A percentile compares a stretch with the other conserved stretches of the same genome.
These are phyloP conservation scores for Cucurbitaria berberidis DNA, from an alignment of 2,329 filamentous ascomycete species.

Conservation along the genomic window DNA sequence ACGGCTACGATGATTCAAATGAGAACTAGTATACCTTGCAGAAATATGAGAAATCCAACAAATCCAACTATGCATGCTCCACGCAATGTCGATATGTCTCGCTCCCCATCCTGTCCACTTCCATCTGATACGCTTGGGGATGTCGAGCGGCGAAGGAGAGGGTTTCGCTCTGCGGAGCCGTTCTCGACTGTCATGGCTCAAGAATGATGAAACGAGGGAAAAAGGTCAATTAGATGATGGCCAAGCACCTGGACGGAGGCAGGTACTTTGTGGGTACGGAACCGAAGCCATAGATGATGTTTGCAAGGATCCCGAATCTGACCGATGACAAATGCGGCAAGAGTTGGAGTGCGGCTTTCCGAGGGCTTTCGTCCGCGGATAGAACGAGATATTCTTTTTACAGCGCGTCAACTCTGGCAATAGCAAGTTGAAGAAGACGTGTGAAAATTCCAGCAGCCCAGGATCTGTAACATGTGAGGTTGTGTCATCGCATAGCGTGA, in stretches of 20 bases:
- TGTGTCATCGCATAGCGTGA: background rate
- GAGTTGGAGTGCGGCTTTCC: slow-evolving; percentile 7
- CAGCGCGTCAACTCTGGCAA: background rate
- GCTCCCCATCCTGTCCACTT: slow-evolving; percentile 25
- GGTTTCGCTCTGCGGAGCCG: slow-evolving; percentile 30
- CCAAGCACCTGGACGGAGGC: background rate
- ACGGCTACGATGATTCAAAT: background rate
- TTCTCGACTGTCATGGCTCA: slow-evolving; percentile 20
- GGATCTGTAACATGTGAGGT: background rate
- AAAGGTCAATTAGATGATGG: background rate
- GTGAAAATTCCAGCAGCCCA: background rate
- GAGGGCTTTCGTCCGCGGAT: slow-evolving; percentile 19
- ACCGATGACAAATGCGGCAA: slow-evolving; percentile 32
- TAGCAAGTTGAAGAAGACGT: background rate
- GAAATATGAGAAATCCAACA: slow-evolving; percentile 64
- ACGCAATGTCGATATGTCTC: slow-evolving; percentile 33
- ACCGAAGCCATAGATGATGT: slow-evolving; percentile 12
- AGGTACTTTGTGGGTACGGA: slow-evolving; percentile 2
- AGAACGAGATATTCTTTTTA: background rate
- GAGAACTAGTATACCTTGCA: slow-evolving; percentile 57
- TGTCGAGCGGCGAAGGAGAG: slow-evolving; percentile 32
- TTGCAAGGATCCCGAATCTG: slow-evolving; percentile 12
- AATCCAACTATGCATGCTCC: slow-evolving; percentile 57
- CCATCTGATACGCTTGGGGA: slow-evolving; percentile 26
- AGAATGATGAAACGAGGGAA: background rate